phyloP scores from a whole-genome alignment of 208 protist genomes.

The Trypanosoma congolense region DNA sequence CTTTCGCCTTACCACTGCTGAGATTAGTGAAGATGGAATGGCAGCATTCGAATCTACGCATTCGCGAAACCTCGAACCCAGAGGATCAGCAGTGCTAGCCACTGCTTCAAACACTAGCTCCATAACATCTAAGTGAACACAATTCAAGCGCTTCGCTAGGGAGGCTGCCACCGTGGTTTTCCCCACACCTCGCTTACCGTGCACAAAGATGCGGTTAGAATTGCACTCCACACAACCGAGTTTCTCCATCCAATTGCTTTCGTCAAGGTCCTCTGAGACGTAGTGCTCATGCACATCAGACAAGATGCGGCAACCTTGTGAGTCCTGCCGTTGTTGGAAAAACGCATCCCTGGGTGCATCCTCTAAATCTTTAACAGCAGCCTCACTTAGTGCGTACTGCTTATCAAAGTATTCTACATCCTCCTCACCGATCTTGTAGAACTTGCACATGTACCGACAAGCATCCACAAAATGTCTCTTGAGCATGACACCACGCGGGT shows the following conservation, averaged over 20 bases:
- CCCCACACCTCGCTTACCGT: conserved; percentile 39
- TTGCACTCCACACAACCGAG: conserved; percentile 27
- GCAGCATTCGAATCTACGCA: conserved; percentile 24
- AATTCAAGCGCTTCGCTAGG: conserved; percentile 54
- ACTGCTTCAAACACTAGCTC: conserved; percentile 41
- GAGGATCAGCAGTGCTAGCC: conserved; percentile 1
- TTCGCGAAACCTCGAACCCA: conserved; percentile 32
- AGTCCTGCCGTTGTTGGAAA: conserved; percentile 26
- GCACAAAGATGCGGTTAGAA: conserved; percentile 61
- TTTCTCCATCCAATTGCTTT: conserved; percentile 32
- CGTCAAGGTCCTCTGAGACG: conserved; percentile 54
- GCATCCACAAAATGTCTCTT: conserved; percentile 44
- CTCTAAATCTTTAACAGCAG: conserved; percentile 9
- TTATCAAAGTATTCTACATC: conserved; percentile 45
- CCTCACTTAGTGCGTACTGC: conserved; percentile 29
- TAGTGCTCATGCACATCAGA: conserved; percentile 53
- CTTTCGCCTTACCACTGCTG: conserved; percentile 39
- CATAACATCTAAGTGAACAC: conserved; percentile 58
- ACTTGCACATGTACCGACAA: conserved; percentile 43
- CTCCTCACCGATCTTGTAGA: conserved; percentile 42
- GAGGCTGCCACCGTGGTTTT: conserved; percentile 43
- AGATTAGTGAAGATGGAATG: conserved; percentile 51
- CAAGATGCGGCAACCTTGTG: conserved; percentile 28
- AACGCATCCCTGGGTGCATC: conserved; percentile 4
- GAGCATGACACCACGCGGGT: conserved; percentile 38